These are phyloP conservation scores for Camelina neglecta DNA, from an alignment of 345 rosid genomes.

Conservation along the genomic window DNA sequence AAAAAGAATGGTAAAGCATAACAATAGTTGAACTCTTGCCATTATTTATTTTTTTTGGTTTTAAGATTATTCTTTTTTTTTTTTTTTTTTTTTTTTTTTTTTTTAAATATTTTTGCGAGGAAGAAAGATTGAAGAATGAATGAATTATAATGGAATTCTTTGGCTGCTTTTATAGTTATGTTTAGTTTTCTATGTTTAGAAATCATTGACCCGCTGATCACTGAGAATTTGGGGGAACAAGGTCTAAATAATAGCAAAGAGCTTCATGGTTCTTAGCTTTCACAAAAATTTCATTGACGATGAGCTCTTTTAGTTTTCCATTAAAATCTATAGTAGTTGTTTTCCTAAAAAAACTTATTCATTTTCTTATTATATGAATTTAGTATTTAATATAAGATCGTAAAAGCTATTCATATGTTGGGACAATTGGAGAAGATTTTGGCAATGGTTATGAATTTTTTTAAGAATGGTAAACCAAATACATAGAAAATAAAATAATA, in stretches of 20 bases:
- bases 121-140: background rate
- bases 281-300: conserved; percentile 6
- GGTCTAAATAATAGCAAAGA: conserved; percentile 28
- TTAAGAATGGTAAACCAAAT: too few species aligned
- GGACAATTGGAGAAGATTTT: background rate
- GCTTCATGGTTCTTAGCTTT: conserved; percentile 28
- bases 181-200: conserved; percentile 37
- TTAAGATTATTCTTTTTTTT: too few species aligned
- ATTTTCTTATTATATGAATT: background rate
- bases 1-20: conserved; percentile 33
- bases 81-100: background rate
- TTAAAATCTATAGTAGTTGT: background rate
- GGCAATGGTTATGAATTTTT: background rate
- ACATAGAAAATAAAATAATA: too few species aligned
- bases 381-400: background rate
- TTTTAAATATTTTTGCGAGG: background rate
- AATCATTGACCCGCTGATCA: background rate
- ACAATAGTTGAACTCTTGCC: conserved; percentile 35
- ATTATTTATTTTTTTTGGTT: conserved; percentile 6
- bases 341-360: background rate
- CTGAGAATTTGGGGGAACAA: conserved; percentile 17
- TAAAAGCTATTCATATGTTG: background rate
- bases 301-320: background rate
- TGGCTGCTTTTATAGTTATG: conserved; percentile 27
- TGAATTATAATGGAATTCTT: background rate